Base-by-base conservation (phyloP, 352 stramenopile genomes). In the Chrysophaeum taylorii region DNA sequence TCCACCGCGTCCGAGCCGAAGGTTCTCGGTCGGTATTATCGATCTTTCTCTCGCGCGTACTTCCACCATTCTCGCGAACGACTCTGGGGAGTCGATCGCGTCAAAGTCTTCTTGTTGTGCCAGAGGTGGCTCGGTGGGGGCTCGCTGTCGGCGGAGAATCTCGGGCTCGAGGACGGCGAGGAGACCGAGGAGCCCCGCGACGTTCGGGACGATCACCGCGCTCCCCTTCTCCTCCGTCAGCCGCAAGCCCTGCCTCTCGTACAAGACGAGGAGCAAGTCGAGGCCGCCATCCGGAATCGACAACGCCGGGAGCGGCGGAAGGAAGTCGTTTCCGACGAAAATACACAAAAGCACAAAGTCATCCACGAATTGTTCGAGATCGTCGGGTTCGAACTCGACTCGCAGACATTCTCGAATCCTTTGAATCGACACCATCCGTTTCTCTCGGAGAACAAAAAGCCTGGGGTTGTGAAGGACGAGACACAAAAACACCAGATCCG, bases 291-390 rank as follows among this genome's bases (percentile, higher is more conserved):
- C 94, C 52, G 92, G 89, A 83, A 99, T 99, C 75, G 98, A 93
- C 39, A 99, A 84, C 66, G 87, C 96, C 9, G 95, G 95, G 48
- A 99, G 78, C 79, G 98, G 94, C 45, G 94, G 95, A 69, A 99
- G 80, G 80, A 99, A 99, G 85, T 99, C 95, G 83, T 98, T 98
- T 41, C 82, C 83, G 0, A 99, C 93, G 76, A 99, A 98, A 80
- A 99, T 98, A 81, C 94, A 98, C 57, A 92, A 79, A 80, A 98
- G 97, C 14, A 98, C 93, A 80, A 99, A 95, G 82, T 99, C 96
- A 79, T 99, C 95, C 39, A 99, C 79, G 25, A 98, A 75, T 66
- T 93, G 83, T 82, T 98, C 94, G 61, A 92, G 92, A 73, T 98
- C 96, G 74, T 97, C 89, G 78, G 29, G 41, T 15, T 16, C 52